Percentiles rank a stretch among this genome's conserved stretches.
Conservation (phyloP, 2,329 filamentous ascomycete species). For the Pseudogymnoascus sp. region DNA sequence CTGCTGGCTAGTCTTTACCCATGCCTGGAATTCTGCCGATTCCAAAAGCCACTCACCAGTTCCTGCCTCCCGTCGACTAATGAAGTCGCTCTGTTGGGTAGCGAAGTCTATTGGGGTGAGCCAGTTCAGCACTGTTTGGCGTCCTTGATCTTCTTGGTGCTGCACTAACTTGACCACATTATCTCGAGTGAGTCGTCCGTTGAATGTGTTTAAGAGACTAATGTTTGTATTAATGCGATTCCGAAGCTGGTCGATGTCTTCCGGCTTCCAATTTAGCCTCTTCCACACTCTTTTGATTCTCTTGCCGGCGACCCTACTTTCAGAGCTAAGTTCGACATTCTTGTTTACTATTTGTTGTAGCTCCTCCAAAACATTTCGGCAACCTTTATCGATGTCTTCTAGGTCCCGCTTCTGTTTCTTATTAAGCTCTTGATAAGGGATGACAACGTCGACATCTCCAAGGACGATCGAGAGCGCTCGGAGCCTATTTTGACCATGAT, state of each 20-base stretch:
- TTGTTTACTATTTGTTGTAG: slow-evolving; percentile 14
- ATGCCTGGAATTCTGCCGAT: no score
- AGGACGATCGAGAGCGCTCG: slow-evolving; percentile 20
- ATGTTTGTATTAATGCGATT: slow-evolving; percentile 23
- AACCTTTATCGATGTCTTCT: slow-evolving; percentile 15
- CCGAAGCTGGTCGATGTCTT: slow-evolving; percentile 19
- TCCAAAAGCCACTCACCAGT: no score
- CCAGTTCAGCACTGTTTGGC: not conserved
- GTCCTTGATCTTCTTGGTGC: slow-evolving; percentile 11
- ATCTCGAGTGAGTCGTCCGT: slow-evolving; percentile 9
- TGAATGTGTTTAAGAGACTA: slow-evolving; percentile 17
- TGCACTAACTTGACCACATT: slow-evolving; percentile 11
- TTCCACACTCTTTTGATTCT: slow-evolving; percentile 22
- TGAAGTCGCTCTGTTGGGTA: not conserved
- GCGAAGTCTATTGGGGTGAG: not conserved
- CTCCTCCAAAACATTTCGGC: slow-evolving; percentile 16
- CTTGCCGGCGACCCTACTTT: slow-evolving; percentile 10
- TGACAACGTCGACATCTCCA: slow-evolving; percentile 20
- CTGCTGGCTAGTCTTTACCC: not conserved
- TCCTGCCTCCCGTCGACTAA: no score
- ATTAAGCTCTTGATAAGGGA: slow-evolving; percentile 16
- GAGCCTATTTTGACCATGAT: slow-evolving; percentile 12
- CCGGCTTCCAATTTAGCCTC: slow-evolving; percentile 21
- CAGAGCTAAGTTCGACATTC: slow-evolving; percentile 12
- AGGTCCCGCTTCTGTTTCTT: slow-evolving; percentile 19